phyloP scores from a whole-genome alignment of 108 stramenopile genomes.

The Tribonema minus region DNA sequence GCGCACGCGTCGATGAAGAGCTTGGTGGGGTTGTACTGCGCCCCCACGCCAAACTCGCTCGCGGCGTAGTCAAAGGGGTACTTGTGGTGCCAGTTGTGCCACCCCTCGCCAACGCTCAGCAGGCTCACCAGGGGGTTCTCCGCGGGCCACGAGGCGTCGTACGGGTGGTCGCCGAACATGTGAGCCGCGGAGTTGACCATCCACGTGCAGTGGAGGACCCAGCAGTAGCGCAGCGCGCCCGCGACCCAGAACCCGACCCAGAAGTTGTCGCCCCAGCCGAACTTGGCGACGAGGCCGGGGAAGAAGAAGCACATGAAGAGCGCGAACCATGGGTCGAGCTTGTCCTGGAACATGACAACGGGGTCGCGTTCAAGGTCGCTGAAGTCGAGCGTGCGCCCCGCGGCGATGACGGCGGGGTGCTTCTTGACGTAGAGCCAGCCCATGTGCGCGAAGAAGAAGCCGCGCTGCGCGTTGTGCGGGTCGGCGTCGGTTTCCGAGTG shows the following conservation, averaged over 20 bases:
- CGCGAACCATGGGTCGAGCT: conserved; percentile 91
- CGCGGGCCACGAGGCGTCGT: conserved; percentile 91
- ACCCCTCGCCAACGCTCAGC: conserved; percentile 94
- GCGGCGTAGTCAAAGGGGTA: conserved; percentile 97
- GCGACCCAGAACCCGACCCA: conserved; percentile 96
- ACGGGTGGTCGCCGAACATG: conserved; percentile 96
- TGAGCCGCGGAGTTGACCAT: conserved; percentile 97
- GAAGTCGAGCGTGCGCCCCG: conserved; percentile 88
- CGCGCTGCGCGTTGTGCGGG: conserved; percentile 92
- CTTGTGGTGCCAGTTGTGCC: conserved; percentile 99
- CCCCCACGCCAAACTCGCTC: conserved; percentile 78
- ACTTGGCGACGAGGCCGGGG: conserved; percentile 80
- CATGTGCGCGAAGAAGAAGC: conserved; percentile 99
- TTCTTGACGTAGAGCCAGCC: conserved; percentile 99
- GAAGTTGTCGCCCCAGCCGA: conserved; percentile 90
- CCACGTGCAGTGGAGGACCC: conserved; percentile 97
- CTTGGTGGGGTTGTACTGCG: conserved; percentile 92
- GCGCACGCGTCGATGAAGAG: conserved; percentile 78
- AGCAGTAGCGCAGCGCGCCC: conserved; percentile 81
- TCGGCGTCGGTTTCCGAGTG: conserved; percentile 94
- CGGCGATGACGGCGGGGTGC: conserved; percentile 84
- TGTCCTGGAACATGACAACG: conserved; percentile 69
- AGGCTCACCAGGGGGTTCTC: conserved; percentile 93
- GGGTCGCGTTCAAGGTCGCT: conserved; percentile 86
- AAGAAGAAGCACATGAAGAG: conserved; percentile 98